Evolutionary conservation across 345 rosid species (phyloP).

Genomic region (Carallia brachiata): DNA sequence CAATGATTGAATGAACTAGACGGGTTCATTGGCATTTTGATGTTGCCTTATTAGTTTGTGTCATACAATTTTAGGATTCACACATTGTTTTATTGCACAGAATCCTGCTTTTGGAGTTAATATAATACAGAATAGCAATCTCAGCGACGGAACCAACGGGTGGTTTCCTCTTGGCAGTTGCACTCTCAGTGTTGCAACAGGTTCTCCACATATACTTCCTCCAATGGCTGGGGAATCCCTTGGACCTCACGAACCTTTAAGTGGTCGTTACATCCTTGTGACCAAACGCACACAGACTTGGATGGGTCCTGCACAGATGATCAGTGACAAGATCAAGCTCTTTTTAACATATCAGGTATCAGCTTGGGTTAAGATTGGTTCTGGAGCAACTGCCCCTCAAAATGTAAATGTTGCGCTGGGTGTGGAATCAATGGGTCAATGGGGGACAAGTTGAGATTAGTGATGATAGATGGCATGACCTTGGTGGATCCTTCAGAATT

Average conservation of each 20-base stretch:
- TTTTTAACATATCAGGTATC: slow-evolving; percentile 87
- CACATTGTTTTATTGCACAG: slow-evolving; percentile 34
- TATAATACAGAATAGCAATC: slow-evolving; percentile 65
- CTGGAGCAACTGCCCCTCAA: slow-evolving; percentile 51
- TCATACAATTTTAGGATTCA: neutral
- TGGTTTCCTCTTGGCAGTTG: slow-evolving; percentile 95
- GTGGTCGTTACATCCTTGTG: slow-evolving; percentile 65
- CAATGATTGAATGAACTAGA: neutral
- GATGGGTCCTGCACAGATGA: slow-evolving; percentile 97
- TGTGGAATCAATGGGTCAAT: slow-evolving; percentile 82
- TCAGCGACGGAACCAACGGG: slow-evolving; percentile 50
- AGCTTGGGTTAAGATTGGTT: slow-evolving; percentile 68
- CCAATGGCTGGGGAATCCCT: slow-evolving; percentile 81
- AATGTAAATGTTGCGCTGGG: slow-evolving; percentile 80
- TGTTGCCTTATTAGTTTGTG: slow-evolving; percentile 3
- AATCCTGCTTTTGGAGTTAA: slow-evolving; percentile 63
- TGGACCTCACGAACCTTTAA: slow-evolving; percentile 53
- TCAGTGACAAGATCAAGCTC: slow-evolving; percentile 66
- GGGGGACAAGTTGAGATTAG: slow-evolving; percentile 75
- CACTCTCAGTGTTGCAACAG: slow-evolving; percentile 52
- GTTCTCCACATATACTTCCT: slow-evolving; percentile 79
- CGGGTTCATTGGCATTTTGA: neutral
- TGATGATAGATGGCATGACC: slow-evolving; percentile 76
- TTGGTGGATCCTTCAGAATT: slow-evolving; percentile 83
- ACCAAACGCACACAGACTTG: slow-evolving; percentile 75